Evolutionary conservation across 805 yeast species (phyloP).

Genomic region (Lipomyces yamanashiensis): DNA sequence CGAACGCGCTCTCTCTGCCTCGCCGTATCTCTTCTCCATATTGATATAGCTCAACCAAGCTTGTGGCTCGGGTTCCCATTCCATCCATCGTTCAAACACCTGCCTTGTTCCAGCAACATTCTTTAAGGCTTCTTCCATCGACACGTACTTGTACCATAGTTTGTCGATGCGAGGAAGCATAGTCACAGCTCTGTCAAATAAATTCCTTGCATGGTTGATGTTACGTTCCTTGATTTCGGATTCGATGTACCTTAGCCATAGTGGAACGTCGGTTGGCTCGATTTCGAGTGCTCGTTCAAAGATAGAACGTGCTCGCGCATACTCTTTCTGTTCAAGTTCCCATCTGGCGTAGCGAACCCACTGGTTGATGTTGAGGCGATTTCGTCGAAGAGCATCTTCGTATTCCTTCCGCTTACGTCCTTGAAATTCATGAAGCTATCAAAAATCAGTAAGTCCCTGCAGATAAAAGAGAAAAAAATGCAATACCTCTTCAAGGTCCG

Average conservation of each 20-base stretch:
- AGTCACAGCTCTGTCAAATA: slow-evolving; percentile 76
- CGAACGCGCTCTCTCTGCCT: slow-evolving; percentile 59
- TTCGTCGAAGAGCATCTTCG: slow-evolving; percentile 85
- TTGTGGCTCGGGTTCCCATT: slow-evolving; percentile 66
- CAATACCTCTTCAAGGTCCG: slow-evolving; percentile 71
- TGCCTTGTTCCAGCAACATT: slow-evolving; percentile 64
- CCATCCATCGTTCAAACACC: slow-evolving; percentile 78
- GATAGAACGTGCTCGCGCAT: slow-evolving; percentile 78
- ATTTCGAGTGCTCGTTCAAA: slow-evolving; percentile 86
- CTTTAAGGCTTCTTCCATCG: slow-evolving; percentile 78
- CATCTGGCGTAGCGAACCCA: slow-evolving; percentile 92
- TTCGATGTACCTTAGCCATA: slow-evolving; percentile 86
- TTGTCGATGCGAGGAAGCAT: slow-evolving; percentile 79
- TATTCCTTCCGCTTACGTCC: slow-evolving; percentile 76
- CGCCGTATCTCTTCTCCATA: slow-evolving; percentile 71
- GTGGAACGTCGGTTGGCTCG: slow-evolving; percentile 72
- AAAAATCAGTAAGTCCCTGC: neutral
- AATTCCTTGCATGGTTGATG: slow-evolving; percentile 85
- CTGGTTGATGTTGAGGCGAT: slow-evolving; percentile 78
- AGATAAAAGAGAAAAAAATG: neutral
- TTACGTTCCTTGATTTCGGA: slow-evolving; percentile 72
- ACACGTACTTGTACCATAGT: slow-evolving; percentile 82
- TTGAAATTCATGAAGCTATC: slow-evolving; percentile 65
- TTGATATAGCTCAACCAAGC: slow-evolving; percentile 79
- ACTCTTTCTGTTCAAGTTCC: slow-evolving; percentile 81